phyloP scores from a whole-genome alignment of 2,329 filamentous ascomycete genomes.

The Aspergillus alliaceus region DNA sequence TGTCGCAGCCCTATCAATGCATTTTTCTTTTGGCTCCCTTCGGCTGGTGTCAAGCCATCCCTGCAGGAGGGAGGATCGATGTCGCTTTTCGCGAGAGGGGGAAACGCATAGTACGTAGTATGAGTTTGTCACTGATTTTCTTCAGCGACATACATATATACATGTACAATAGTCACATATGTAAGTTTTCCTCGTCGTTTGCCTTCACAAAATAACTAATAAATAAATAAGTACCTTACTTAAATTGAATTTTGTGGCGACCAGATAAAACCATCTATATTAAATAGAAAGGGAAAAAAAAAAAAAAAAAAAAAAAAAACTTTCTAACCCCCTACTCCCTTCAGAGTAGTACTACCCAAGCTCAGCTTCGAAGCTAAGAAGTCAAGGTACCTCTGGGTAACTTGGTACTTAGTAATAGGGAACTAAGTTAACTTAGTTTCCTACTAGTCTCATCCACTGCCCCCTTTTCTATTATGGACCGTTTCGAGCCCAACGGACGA shows the following conservation, averaged over 20 bases:
- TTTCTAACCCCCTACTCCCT: neutral
- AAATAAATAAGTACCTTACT: neutral
- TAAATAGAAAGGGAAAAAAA: too few species aligned
- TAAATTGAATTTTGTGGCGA: neutral
- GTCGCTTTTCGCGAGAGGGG: neutral
- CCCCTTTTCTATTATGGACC: slow-evolving; percentile 10
- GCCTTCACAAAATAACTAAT: too few species aligned
- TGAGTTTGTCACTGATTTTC: neutral
- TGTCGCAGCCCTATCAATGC: neutral
- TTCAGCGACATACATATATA: too few species aligned
- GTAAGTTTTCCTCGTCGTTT: too few species aligned
- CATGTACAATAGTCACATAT: too few species aligned
- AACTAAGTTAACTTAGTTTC: neutral
- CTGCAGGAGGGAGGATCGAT: neutral
- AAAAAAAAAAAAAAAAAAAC: neutral
- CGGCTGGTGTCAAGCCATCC: neutral
- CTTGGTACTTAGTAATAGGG: neutral
- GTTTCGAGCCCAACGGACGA: slow-evolving; percentile 10
- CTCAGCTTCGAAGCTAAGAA: too few species aligned
- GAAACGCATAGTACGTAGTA: neutral
- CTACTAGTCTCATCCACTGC: neutral
- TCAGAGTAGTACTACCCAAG: neutral
- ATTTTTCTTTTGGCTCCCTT: too few species aligned
- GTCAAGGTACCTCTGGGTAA: too few species aligned
- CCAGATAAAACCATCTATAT: too few species aligned